Evolutionary conservation across 2,329 filamentous ascomycete genomes (phyloP).

Genomic region (Arthrinium puccinioides): DNA sequence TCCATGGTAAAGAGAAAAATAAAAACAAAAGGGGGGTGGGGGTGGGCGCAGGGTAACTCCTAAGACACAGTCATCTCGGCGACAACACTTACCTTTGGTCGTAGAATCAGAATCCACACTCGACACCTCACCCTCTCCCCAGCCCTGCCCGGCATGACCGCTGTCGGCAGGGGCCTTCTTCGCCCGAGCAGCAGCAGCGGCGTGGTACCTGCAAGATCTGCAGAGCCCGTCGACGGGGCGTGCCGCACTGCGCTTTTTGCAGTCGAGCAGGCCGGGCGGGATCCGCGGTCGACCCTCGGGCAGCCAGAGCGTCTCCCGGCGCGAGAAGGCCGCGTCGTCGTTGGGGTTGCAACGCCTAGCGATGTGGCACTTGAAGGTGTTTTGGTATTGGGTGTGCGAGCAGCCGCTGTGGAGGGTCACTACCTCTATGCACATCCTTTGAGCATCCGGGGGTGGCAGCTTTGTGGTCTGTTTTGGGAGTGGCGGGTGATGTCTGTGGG

Average conservation of each 20-base stretch:
- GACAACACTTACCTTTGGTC: no score
- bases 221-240: neutral
- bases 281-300: neutral
- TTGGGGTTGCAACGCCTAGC: constrained; percentile 12
- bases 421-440: constrained; percentile 25
- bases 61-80: neutral
- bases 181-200: no score
- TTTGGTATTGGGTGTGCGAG: constrained; percentile 25
- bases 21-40: no score
- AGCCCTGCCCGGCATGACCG: no score
- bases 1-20: no score
- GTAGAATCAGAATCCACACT: no score
- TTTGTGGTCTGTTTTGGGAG: no score
- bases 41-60: neutral
- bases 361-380: constrained; percentile 22
- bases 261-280: neutral
- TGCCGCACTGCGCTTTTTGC: neutral
- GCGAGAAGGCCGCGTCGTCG: constrained; percentile 16
- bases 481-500: neutral
- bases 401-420: constrained; percentile 19
- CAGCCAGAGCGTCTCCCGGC: constrained; percentile 4
- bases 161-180: neutral
- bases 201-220: neutral
- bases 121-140: no score
- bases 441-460: neutral